phyloP scores from a whole-genome alignment of 257 asterid genomes.

The Primulina eburnea region DNA sequence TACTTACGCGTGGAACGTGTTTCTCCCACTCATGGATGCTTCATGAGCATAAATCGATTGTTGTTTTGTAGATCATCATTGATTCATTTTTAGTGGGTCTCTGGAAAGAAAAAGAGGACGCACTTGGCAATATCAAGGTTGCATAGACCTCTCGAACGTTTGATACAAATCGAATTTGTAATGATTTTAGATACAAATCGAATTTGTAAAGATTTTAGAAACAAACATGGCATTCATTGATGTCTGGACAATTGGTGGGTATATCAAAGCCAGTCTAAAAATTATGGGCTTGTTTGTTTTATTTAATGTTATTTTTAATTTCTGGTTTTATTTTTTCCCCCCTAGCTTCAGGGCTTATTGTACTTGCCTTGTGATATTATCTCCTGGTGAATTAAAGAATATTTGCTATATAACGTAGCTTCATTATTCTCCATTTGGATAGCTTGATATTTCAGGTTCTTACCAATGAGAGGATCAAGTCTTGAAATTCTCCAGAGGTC shows the following conservation, averaged over 20 bases:
- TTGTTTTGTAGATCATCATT: constrained; percentile 55
- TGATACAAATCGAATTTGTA: no score
- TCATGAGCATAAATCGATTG: constrained; percentile 20
- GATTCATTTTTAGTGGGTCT: constrained; percentile 74
- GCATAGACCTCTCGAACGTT: constrained; percentile 25
- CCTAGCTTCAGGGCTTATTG: background rate
- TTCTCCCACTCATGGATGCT: background rate
- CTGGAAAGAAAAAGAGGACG: constrained; percentile 50
- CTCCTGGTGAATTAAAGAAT: no score
- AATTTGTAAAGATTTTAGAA: background rate
- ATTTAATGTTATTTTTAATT: background rate
- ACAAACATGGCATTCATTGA: background rate
- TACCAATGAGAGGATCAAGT: no score
- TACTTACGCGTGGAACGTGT: background rate
- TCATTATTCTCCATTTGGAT: no score
- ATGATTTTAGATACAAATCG: background rate
- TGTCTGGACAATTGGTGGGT: background rate
- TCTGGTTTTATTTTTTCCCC: background rate
- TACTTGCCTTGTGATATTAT: no score
- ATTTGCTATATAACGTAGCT: no score
- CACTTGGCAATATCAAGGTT: constrained; percentile 33
- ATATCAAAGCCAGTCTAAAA: background rate
- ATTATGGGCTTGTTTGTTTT: background rate
- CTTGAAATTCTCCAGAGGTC: no score
- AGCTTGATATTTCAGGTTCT: no score